Evolutionary conservation across 441 rosid species (phyloP), one percentile per base, ranked within the genome.

Genomic region (Arabidopsis hybrid): DNA sequence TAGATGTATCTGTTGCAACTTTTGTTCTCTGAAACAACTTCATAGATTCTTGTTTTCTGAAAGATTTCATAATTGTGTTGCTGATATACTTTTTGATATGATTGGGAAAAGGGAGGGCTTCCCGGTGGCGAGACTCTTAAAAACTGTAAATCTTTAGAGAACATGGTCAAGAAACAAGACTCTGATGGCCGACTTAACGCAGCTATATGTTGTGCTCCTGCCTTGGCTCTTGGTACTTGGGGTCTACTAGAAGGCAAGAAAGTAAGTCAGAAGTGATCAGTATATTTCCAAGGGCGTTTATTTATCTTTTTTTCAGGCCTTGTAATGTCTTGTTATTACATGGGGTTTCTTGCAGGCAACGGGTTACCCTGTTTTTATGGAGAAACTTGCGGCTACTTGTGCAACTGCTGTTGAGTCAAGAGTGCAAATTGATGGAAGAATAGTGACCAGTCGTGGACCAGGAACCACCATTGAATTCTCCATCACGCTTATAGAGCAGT

Each of bases 381-480:
- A 90, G 79, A 91, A 92, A 79, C 75, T 92, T 67, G 79, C 85
- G 53, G 82, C 97, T 51, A 79, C 92, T 47, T 82, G 74, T 67
- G 95, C 89, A n/a, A 79, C 68, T 40, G 82, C 97, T 47, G 93
- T 85, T 17, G 97, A 90, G 69, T 89, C 97, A 50, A 88, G 99
- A 72, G 99, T 94, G 40, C 89, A 90, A 72, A 82, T 77, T 61
- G 99, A 94, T 76, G 95, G 97, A 12, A 75, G 78, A 52, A 85
- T 82, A 29, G 83, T 94, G 36, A 94, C 99, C 11, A 94, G 97
- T 73, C 87, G 96, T 12, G 97, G 95, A 63, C 97, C 99, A 42
- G 97, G 97, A 69, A 94, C 97, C 71, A 89, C 97, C 43, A 86
- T 94, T 82, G 97, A 94, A 82, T 94, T 87, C 82, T 86, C 97